phyloP scores from a whole-genome alignment of 768 basidiomycete species.

The Tulasnella sp. region DNA sequence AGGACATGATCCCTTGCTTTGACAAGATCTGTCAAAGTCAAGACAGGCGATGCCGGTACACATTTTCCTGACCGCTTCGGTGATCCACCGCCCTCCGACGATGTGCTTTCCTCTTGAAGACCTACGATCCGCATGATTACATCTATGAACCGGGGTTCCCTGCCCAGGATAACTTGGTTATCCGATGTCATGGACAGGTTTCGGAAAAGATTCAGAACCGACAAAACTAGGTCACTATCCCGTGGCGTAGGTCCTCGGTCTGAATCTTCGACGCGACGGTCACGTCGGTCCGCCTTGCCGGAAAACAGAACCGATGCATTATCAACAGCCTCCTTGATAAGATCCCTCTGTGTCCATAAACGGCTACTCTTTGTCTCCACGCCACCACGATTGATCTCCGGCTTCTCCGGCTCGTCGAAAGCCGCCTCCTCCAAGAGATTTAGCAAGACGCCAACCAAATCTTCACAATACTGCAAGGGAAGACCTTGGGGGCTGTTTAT shows the following conservation, averaged over 20 bases:
- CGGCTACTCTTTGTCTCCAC: constrained; percentile 17
- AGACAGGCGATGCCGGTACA: constrained; percentile 37
- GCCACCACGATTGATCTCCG: not conserved
- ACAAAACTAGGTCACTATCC: constrained; percentile 52
- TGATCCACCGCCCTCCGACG: constrained; percentile 24
- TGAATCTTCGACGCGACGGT: not conserved
- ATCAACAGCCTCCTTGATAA: constrained; percentile 47
- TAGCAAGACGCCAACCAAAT: constrained; percentile 73
- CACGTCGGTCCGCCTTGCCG: constrained; percentile 26
- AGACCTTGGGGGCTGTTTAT: constrained; percentile 43
- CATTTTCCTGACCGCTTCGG: not conserved
- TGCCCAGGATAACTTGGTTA: constrained; percentile 54
- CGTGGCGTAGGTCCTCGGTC: constrained; percentile 40
- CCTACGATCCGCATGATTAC: constrained; percentile 57
- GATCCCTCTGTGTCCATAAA: constrained; percentile 51
- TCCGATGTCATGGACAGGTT: constrained; percentile 69
- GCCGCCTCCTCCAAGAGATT: constrained; percentile 77
- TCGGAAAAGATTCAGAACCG: constrained; percentile 66
- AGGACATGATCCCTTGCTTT: constrained; percentile 65
- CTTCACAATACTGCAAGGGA: constrained; percentile 58
- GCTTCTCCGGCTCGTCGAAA: constrained; percentile 32
- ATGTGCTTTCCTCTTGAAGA: constrained; percentile 25
- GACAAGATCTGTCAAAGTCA: constrained; percentile 61
- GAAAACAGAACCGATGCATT: constrained; percentile 43
- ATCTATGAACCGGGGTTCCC: constrained; percentile 49